phyloP scores from a whole-genome alignment of 2,329 filamentous ascomycete genomes.

The Fusarium torreyae region DNA sequence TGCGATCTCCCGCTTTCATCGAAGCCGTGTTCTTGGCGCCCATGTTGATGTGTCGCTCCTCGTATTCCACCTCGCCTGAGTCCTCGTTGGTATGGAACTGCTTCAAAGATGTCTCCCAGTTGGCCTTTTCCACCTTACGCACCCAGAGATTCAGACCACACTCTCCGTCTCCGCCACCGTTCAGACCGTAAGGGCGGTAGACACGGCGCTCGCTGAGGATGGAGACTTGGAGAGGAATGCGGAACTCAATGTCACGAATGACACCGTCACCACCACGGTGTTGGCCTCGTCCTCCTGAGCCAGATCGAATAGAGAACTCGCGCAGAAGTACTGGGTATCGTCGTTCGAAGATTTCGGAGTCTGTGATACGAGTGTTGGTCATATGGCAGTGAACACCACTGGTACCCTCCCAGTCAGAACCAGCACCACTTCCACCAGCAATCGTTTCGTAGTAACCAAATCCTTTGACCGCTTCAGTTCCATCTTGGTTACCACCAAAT shows the following conservation, averaged over 20 bases:
- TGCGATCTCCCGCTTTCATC: constrained; percentile 83
- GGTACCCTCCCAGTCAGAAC: constrained; percentile 65
- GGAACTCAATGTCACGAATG: constrained; percentile 83
- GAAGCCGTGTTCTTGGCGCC: constrained; percentile 85
- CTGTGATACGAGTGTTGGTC: constrained; percentile 85
- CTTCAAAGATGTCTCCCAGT: constrained; percentile 63
- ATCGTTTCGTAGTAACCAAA: constrained; percentile 74
- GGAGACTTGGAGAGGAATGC: constrained; percentile 81
- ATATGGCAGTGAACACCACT: constrained; percentile 66
- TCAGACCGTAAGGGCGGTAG: constrained; percentile 79
- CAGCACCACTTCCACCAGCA: constrained; percentile 77
- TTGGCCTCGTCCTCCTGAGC: constrained; percentile 76
- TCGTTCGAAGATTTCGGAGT: constrained; percentile 62
- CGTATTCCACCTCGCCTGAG: constrained; percentile 60
- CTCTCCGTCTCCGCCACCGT: constrained; percentile 83
- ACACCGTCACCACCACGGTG: constrained; percentile 82
- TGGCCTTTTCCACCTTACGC: constrained; percentile 74
- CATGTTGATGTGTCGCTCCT: constrained; percentile 77
- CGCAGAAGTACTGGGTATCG: constrained; percentile 80
- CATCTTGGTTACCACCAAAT: constrained; percentile 68
- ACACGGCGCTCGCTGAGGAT: constrained; percentile 86
- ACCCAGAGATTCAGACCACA: constrained; percentile 93
- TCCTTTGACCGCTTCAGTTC: constrained; percentile 56
- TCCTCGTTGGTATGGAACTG: constrained; percentile 56
- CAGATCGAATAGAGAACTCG: constrained; percentile 76